Evolutionary conservation across 73 alveolate genomes (phyloP), one percentile per base, ranked within the genome.

Genomic region (Paramecium pentaurelia): DNA sequence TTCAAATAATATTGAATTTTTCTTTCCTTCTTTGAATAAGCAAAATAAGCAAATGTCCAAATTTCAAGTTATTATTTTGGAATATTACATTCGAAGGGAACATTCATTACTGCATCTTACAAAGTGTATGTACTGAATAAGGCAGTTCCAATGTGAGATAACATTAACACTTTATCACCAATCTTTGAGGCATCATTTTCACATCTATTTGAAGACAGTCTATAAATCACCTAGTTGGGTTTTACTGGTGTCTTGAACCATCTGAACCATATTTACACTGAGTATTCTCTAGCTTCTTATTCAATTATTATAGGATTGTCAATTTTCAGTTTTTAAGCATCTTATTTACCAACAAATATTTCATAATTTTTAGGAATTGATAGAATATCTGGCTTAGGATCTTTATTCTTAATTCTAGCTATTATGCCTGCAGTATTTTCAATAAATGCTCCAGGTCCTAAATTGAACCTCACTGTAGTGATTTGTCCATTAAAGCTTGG

Each of bases 391-490:
- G 91, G 91, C 14, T 47, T 45, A 25, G 91, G 91, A 49, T 80
- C 91, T 14, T 80, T 80, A 25, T 45, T 80, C 51, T 80, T 80
- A 44, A 80, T 80, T 80, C 91, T 80, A 44, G 91, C 91, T 27
- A 47, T 14, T 2, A 80, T 45, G 12, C 91, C 91, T 6, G 91
- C 91, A 3, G 49, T 80, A 16, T 40, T 42, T 25, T 80, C 91
- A 49, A 80, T 80, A 49, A 44, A 80, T 18, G 91, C 77, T 27
- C 91, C 91, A 40, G 91, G 75, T 38, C 91, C 91, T 25, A 80
- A 80, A 49, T 80, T 80, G n/a, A 80, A 80, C 45, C 91, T 42
- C 12, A 80, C 75, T 8, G 91, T 80, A 8, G 91, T 45, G 27
- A 80, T 80, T 45, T 80, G 10, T 20, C 91, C 91, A 49, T 80